phyloP scores from a whole-genome alignment of 176 grass and related monocot species.

The Lolium rigidum region DNA sequence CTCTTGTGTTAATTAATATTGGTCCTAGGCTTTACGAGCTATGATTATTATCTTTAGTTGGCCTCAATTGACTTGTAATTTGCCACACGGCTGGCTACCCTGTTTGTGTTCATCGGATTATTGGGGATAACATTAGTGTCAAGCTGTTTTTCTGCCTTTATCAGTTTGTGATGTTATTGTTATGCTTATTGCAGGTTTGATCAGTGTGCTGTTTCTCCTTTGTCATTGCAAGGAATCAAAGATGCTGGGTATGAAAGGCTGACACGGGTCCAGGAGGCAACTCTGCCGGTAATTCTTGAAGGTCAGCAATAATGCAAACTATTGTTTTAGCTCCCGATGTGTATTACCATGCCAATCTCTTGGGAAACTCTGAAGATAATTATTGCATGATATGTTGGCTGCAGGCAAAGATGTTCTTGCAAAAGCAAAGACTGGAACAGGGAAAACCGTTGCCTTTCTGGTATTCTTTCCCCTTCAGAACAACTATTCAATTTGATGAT shows the following conservation, averaged over 20 bases:
- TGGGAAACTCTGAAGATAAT: neutral
- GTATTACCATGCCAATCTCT: neutral
- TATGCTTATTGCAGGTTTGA: slow-evolving; percentile 63
- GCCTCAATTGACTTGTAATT: neutral
- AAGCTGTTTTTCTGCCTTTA: neutral
- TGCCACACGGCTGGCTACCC: neutral
- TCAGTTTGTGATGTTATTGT: neutral
- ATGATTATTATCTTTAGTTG: neutral
- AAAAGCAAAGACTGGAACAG: slow-evolving; percentile 98
- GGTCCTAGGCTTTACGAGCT: neutral
- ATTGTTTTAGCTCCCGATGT: neutral
- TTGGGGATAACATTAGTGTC: neutral
- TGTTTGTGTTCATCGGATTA: slow-evolving; percentile 3
- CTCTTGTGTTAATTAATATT: neutral
- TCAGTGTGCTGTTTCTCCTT: slow-evolving; percentile 59
- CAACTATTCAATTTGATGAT: slow-evolving; percentile 36
- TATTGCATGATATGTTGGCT: slow-evolving; percentile 34
- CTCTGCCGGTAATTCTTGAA: slow-evolving; percentile 69
- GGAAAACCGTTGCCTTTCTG: slow-evolving; percentile 98
- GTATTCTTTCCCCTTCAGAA: slow-evolving; percentile 52
- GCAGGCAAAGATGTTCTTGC: slow-evolving; percentile 97
- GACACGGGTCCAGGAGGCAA: slow-evolving; percentile 74
- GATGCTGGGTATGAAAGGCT: slow-evolving; percentile 81
- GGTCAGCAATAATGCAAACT: slow-evolving; percentile 33
- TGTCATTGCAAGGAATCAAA: slow-evolving; percentile 59